phyloP scores from a whole-genome alignment of 1,284 basidiomycete genomes.

The Ceratobasidium sp. region DNA sequence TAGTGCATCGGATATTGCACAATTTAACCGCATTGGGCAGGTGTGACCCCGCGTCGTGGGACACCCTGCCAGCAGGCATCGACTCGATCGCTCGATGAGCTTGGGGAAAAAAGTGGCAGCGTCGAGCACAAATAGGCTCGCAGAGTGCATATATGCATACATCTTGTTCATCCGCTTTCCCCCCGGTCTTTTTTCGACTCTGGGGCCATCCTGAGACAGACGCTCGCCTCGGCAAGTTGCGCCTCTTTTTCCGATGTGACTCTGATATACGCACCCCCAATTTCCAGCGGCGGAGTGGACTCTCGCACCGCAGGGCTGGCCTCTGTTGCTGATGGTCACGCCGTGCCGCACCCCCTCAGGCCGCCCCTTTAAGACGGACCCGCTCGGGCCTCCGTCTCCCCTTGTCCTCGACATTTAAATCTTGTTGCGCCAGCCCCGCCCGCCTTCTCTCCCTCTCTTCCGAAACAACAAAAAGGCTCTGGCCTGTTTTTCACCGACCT shows the following conservation, averaged over 20 bases:
- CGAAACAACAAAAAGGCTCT: not conserved
- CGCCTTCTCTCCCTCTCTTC: not conserved
- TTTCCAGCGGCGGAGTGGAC: slow-evolving; percentile 16
- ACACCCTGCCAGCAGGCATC: slow-evolving; percentile 26
- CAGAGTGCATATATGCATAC: slow-evolving; percentile 17
- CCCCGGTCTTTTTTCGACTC: slow-evolving; percentile 4
- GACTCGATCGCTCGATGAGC: slow-evolving; percentile 41
- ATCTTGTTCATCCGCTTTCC: not conserved
- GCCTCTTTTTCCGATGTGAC: slow-evolving; percentile 38
- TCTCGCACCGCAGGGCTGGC: slow-evolving; percentile 3
- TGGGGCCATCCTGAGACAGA: not conserved
- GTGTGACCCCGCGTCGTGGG: slow-evolving; percentile 36
- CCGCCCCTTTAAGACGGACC: slow-evolving; percentile 29
- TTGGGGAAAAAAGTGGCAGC: slow-evolving; percentile 9
- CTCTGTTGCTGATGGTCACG: slow-evolving; percentile 36
- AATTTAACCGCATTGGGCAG: slow-evolving; percentile 30
- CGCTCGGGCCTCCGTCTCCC: not conserved
- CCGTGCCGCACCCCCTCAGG: slow-evolving; percentile 24
- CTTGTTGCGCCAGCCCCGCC: not conserved
- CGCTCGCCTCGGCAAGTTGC: slow-evolving; percentile 34
- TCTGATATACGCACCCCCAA: slow-evolving; percentile 34
- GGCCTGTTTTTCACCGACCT: not conserved
- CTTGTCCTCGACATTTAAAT: slow-evolving; percentile 2
- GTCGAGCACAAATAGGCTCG: slow-evolving; percentile 11
- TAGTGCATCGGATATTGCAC: slow-evolving; percentile 23